Evolutionary conservation across 2,329 filamentous ascomycete genomes (phyloP).

Genomic region (Cryphonectria carpinicola): DNA sequence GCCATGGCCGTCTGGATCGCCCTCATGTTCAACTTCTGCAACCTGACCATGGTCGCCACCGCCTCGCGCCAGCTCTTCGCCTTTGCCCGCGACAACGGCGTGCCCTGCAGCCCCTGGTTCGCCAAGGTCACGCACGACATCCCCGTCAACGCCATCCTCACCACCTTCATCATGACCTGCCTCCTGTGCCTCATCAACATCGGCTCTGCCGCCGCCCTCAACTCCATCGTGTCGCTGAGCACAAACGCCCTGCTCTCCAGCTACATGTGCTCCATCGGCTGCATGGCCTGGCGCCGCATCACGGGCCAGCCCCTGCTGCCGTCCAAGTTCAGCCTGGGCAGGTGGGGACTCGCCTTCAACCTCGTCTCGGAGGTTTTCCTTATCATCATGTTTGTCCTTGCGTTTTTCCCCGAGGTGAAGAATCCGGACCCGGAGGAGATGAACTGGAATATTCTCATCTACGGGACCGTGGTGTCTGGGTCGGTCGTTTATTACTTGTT

Average conservation of each 20-base stretch:
- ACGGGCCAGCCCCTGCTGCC: constrained; percentile 20
- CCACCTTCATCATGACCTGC: constrained; percentile 24
- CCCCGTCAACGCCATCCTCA: constrained; percentile 30
- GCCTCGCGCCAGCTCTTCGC: constrained; percentile 39
- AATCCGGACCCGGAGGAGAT: constrained; percentile 24
- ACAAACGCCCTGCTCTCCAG: constrained; percentile 29
- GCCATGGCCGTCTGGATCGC: constrained; percentile 36
- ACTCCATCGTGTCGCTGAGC: constrained; percentile 29
- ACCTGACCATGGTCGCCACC: constrained; percentile 36
- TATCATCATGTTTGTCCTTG: constrained; percentile 27
- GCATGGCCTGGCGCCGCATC: constrained; percentile 17
- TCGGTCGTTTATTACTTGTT: constrained; percentile 25
- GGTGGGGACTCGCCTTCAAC: constrained; percentile 27
- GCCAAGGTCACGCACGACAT: constrained; percentile 29
- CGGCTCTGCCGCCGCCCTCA: constrained; percentile 27
- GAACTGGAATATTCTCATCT: constrained; percentile 31
- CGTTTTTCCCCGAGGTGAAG: constrained; percentile 25
- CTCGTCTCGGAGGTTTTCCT: constrained; percentile 26
- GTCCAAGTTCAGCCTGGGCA: constrained; percentile 28
- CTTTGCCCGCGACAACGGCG: constrained; percentile 42
- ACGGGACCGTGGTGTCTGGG: constrained; percentile 21
- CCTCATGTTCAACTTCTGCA: constrained; percentile 34
- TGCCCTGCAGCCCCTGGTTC: constrained; percentile 39
- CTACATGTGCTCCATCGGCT: constrained; percentile 31
- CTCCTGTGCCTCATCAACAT: constrained; percentile 26